Base-by-base conservation (phyloP, 176 grass and related monocot species). In the Musa itinerans region DNA sequence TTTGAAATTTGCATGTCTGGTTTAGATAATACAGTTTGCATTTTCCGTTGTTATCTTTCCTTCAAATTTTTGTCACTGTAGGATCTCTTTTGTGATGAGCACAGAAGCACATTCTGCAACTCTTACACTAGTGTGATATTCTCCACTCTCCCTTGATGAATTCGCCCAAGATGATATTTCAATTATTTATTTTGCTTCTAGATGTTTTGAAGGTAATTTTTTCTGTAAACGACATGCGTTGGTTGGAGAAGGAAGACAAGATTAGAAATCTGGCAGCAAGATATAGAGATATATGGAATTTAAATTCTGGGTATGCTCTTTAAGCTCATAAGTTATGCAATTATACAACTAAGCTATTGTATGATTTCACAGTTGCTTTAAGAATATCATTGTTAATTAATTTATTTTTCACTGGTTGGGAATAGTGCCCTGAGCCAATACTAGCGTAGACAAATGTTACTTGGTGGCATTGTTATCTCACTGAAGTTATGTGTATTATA, bases 261-360 rank as follows among this genome's bases (percentile, higher is more conserved):
- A 94, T 99, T 64, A 91, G 76, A 73, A 81, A 84, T 86, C 84
- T 99, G 53, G 78, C 85, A 50, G 72, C 74, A 83, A 89, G 86
- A 87, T 99, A 99, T 81, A 62, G 54, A 74, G 88, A 94, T 81
- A 87, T 94, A 83, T 99, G 95, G 95, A 86, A 83, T 63, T 66
- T 54, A 29, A 63, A 76, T 76, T 66, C 86, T 58, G 51, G 26
- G 95, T 99, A 93, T 91, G 90, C 63, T 87, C 29, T 27, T 3
- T 12, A 26, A 2, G 2, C 27, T 15, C 54, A 68, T 61, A 34
- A 34, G 29, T 5, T 34, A 74, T 83, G 77, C 52, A 53, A 62
- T 66, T 78, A 63, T 79, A 3, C 24, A 69, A 53, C 81, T 50
- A 8, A 69, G 64, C 43, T 1, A 76, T 24, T 56, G 17, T 23